A percentile compares a stretch with the other conserved stretches of the same genome.
Conservation (phyloP, 257 asterid genomes). For the Salvia miltiorrhiza region DNA sequence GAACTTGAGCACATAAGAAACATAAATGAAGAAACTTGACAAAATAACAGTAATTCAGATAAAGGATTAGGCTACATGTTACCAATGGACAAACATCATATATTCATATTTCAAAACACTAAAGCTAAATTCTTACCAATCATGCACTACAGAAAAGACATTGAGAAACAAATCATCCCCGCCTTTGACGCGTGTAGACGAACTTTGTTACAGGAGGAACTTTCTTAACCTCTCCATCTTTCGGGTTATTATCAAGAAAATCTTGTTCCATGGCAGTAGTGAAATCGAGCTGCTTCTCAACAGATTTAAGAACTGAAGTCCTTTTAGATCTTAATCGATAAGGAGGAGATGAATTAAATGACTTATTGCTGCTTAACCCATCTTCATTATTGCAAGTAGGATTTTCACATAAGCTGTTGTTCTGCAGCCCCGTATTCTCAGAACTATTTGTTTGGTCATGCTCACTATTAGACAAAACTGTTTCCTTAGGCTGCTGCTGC, state of each 20-base stretch:
- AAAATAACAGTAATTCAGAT: background rate
- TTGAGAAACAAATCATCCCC: slow-evolving; percentile 31
- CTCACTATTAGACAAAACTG: slow-evolving; percentile 26
- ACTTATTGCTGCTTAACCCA: slow-evolving; percentile 35
- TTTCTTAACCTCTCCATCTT: slow-evolving; percentile 40
- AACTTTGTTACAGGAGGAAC: slow-evolving; percentile 44
- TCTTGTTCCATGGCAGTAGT: slow-evolving; percentile 37
- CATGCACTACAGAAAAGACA: background rate
- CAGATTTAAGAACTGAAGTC: slow-evolving; percentile 61
- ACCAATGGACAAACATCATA: background rate
- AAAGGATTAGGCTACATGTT: background rate
- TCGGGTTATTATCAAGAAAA: slow-evolving; percentile 21
- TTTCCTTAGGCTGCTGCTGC: slow-evolving; percentile 31
- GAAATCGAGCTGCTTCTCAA: slow-evolving; percentile 95
- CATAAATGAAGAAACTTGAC: background rate
- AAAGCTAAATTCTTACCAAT: background rate
- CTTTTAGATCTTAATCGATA: slow-evolving; percentile 70
- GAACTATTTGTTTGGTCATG: slow-evolving; percentile 24
- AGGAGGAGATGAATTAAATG: slow-evolving; percentile 83
- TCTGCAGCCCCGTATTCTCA: slow-evolving; percentile 36
- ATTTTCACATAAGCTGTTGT: slow-evolving; percentile 28
- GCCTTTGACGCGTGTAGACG: slow-evolving; percentile 51
- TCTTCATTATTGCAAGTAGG: slow-evolving; percentile 28
- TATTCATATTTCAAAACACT: background rate
- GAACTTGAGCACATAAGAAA: background rate